Conservation (phyloP, 306 rosid genomes). For the Lathyrus oleraceus region DNA sequence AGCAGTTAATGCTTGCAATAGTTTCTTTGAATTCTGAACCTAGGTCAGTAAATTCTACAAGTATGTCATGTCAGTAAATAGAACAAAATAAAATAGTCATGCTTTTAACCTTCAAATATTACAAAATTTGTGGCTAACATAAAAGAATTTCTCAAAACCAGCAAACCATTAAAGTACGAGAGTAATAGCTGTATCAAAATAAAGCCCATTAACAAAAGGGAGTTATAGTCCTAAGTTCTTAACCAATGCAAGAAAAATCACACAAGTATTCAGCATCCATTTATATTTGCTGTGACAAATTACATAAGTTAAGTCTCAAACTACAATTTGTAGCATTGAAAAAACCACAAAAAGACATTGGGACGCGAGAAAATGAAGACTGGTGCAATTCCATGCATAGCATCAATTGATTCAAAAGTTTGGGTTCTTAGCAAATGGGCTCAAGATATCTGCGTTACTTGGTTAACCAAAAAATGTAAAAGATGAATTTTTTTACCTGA, state of each 20-base stretch:
- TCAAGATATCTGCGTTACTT: neutral
- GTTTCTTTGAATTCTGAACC: conserved; percentile 25
- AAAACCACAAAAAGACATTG: neutral
- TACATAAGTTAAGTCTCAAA: neutral
- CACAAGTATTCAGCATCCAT: neutral
- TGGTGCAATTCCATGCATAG: neutral
- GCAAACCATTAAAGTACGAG: neutral
- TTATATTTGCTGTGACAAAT: neutral
- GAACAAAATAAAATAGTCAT: neutral
- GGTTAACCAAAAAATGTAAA: conserved; percentile 4
- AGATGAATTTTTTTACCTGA: conserved; percentile 55
- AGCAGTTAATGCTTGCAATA: conserved; percentile 11
- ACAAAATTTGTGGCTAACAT: neutral
- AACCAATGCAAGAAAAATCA: neutral
- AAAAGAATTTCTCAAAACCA: conserved; percentile 24
- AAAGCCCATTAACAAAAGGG: neutral
- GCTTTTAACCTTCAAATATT: too few species aligned
- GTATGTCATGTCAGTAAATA: conserved; percentile 10
- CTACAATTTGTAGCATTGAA: neutral
- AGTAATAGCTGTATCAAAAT: neutral
- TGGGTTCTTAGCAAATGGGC: neutral
- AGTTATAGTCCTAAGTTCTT: neutral
- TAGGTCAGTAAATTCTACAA: conserved; percentile 22
- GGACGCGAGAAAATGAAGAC: neutral
- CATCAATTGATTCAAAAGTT: conserved; percentile 10